These are phyloP conservation scores for Fraxinus latifolia DNA, from an alignment of 305 asterid species.

Conservation along the genomic window DNA sequence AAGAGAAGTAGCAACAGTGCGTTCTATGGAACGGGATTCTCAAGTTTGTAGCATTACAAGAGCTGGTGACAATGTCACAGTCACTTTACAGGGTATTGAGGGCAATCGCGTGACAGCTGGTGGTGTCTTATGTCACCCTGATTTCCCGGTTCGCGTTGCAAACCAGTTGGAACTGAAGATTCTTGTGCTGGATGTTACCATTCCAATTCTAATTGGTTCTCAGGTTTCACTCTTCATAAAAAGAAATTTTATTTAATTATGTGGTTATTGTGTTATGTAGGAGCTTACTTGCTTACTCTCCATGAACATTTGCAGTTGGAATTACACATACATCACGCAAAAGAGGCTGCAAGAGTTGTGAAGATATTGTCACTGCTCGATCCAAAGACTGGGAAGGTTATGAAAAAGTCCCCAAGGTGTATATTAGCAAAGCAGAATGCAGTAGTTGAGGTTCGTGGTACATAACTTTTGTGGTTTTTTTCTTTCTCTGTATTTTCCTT, in stretches of 20 bases:
- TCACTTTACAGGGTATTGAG: slow-evolving; percentile 77
- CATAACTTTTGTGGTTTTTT: neutral
- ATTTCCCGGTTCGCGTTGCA: slow-evolving; percentile 72
- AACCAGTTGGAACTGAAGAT: slow-evolving; percentile 77
- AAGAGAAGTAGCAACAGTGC: slow-evolving; percentile 60
- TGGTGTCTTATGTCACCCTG: slow-evolving; percentile 88
- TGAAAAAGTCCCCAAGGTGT: slow-evolving; percentile 85
- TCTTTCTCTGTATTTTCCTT: neutral
- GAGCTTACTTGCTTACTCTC: neutral
- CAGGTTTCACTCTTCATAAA: slow-evolving; percentile 47
- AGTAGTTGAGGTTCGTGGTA: slow-evolving; percentile 65
- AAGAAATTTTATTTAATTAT: neutral
- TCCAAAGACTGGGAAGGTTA: slow-evolving; percentile 76
- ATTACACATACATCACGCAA: slow-evolving; percentile 79
- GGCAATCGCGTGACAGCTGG: slow-evolving; percentile 62
- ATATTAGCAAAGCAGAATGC: slow-evolving; percentile 86
- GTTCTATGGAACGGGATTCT: slow-evolving; percentile 71
- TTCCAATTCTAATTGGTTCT: slow-evolving; percentile 79
- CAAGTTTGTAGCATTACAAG: slow-evolving; percentile 59
- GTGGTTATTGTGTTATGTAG: neutral
- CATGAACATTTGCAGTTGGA: slow-evolving; percentile 57
- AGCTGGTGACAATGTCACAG: slow-evolving; percentile 88
- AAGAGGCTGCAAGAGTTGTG: slow-evolving; percentile 72
- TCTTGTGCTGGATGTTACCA: slow-evolving; percentile 62
- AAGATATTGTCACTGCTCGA: slow-evolving; percentile 73